Evolutionary conservation across 257 asterid species (phyloP).

Genomic region (Henckelia pumila): DNA sequence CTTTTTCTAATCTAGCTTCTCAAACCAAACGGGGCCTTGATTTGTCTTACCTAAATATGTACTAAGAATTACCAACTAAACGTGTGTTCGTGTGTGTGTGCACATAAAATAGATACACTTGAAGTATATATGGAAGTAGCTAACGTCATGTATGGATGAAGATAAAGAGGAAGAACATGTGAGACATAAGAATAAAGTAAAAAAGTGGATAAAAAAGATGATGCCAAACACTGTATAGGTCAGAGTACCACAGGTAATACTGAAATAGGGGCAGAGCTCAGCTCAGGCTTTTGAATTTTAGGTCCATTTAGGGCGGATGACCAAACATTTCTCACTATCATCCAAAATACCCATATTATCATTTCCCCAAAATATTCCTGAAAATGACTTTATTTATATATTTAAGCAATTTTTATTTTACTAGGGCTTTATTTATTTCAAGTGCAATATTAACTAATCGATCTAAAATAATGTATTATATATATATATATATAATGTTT

Average conservation of each 20-base stretch:
- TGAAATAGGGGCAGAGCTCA: not conserved
- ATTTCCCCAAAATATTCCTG: slow-evolving; percentile 19
- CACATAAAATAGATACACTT: too few relatives aligned
- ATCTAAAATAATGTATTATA: too few relatives aligned
- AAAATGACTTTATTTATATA: slow-evolving; percentile 19
- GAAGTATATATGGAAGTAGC: slow-evolving; percentile 25
- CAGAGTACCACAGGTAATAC: slow-evolving; percentile 12
- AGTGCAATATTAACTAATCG: too few relatives aligned
- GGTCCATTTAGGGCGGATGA: not conserved
- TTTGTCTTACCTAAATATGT: too few relatives aligned
- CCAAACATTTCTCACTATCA: not conserved
- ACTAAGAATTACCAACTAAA: too few relatives aligned
- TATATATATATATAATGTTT: too few relatives aligned
- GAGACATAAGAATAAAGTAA: slow-evolving; percentile 27
- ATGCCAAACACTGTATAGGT: slow-evolving; percentile 39
- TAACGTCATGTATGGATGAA: slow-evolving; percentile 35
- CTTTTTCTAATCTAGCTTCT: too few relatives aligned
- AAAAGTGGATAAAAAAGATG: slow-evolving; percentile 25
- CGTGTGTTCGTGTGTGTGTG: too few relatives aligned
- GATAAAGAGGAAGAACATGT: slow-evolving; percentile 21
- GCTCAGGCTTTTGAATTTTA: not conserved
- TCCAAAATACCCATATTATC: not conserved
- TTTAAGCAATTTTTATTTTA: not conserved
- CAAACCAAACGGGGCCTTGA: too few relatives aligned
- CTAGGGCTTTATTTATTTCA: too few relatives aligned